phyloP scores from a whole-genome alignment of 352 stramenopile genomes.

The Achlya hypogyna region DNA sequence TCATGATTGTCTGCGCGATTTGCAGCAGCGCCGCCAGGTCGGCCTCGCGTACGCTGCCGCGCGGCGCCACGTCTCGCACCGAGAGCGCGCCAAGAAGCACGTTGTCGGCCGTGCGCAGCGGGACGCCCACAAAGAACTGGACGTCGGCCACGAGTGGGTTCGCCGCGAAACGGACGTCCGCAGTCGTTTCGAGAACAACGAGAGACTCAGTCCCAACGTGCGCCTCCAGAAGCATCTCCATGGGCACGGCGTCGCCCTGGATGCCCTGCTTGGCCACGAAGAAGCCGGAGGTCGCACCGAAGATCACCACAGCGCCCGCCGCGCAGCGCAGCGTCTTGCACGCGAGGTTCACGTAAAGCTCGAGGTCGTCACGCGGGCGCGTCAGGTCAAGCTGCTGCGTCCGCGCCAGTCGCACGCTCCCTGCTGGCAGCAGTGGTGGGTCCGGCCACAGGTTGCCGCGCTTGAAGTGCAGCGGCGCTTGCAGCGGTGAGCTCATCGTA shows the following conservation, averaged over 20 bases:
- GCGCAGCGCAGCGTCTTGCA: constrained; percentile 53
- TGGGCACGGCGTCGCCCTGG: constrained; percentile 57
- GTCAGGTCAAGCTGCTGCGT: constrained; percentile 67
- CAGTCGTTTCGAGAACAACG: constrained; percentile 54
- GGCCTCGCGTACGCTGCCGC: constrained; percentile 46
- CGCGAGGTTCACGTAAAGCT: constrained; percentile 59
- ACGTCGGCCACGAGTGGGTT: constrained; percentile 69
- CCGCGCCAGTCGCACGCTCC: constrained; percentile 48
- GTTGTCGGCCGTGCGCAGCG: constrained; percentile 56
- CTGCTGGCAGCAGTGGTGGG: constrained; percentile 39
- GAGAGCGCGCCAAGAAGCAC: constrained; percentile 61
- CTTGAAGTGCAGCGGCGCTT: constrained; percentile 55
- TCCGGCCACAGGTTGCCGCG: constrained; percentile 72
- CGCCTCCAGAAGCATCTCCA: constrained; percentile 58
- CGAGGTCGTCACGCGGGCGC: constrained; percentile 59
- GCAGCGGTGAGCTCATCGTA: constrained; percentile 39
- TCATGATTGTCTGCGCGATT: constrained; percentile 53
- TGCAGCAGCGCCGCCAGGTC: constrained; percentile 56
- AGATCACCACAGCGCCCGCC: constrained; percentile 54
- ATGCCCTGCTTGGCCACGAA: constrained; percentile 71
- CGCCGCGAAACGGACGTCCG: constrained; percentile 63
- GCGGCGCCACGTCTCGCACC: constrained; percentile 49
- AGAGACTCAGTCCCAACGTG: constrained; percentile 68
- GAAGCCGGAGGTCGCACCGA: constrained; percentile 58
- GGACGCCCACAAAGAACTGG: constrained; percentile 67